Evolutionary conservation across 768 basidiomycete species (phyloP).

Genomic region (Piloderma croceum): DNA sequence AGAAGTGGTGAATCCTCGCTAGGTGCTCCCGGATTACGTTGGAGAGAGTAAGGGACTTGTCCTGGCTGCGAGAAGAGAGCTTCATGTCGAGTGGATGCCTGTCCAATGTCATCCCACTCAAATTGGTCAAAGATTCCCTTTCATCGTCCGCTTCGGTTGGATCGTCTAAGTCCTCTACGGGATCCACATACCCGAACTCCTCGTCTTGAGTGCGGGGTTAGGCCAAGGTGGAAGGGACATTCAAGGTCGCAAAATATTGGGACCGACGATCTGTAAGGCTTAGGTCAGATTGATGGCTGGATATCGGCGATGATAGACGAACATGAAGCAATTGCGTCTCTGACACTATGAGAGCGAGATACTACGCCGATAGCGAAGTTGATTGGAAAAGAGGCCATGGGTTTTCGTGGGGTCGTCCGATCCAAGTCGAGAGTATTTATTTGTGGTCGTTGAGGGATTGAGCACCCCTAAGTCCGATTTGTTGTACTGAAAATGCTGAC

Average conservation of each 20-base stretch:
- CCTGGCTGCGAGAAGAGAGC: neutral
- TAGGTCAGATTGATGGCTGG: constrained; percentile 3
- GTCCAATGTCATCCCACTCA: constrained; percentile 18
- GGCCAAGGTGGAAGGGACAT: constrained; percentile 54
- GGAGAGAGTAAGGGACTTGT: neutral
- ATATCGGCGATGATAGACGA: constrained; percentile 17
- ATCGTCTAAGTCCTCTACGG: constrained; percentile 14
- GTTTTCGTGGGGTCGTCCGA: too few relatives aligned
- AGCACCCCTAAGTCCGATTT: too few relatives aligned
- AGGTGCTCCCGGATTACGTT: neutral
- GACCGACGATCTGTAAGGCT: constrained; percentile 54
- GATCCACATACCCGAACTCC: constrained; percentile 23
- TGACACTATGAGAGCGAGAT: constrained; percentile 39
- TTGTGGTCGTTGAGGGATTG: too few relatives aligned
- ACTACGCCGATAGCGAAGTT: constrained; percentile 42
- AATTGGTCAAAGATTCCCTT: constrained; percentile 14
- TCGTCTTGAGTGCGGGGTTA: constrained; percentile 36
- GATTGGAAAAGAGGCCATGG: constrained; percentile 46
- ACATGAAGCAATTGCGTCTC: constrained; percentile 61
- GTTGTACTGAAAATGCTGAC: too few relatives aligned
- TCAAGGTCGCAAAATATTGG: constrained; percentile 51
- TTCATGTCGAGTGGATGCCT: neutral
- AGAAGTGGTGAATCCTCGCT: constrained; percentile 33
- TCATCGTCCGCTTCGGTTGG: constrained; percentile 13
- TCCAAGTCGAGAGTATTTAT: neutral